Evolutionary conservation across 208 protist species (phyloP).

Genomic region (Trypanosoma rangeli): DNA sequence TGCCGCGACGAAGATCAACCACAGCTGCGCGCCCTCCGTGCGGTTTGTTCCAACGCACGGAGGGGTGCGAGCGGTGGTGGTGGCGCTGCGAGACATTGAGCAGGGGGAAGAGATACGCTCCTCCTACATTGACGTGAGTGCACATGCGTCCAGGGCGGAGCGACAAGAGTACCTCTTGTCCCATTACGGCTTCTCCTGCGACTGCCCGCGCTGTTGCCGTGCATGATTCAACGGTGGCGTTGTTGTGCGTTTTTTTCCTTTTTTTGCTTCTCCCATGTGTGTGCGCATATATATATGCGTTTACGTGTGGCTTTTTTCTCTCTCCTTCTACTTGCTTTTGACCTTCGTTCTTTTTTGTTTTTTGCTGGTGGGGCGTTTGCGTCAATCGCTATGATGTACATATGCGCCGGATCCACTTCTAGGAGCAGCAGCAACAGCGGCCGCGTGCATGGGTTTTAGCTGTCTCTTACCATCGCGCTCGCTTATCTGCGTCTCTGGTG

Average conservation of each 20-base stretch:
- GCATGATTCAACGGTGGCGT: background rate
- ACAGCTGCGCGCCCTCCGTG: conserved; percentile 55
- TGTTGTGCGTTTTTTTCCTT: background rate
- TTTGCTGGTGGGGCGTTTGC: background rate
- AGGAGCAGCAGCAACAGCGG: background rate
- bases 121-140: conserved; percentile 43
- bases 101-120: conserved; percentile 42
- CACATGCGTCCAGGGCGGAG: conserved; percentile 18
- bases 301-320: background rate
- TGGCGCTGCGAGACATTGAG: conserved; percentile 36
- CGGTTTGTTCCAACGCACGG: conserved; percentile 42
- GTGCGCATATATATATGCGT: background rate
- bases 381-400: background rate
- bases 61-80: conserved; percentile 31
- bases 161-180: conserved; percentile 29
- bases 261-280: background rate
- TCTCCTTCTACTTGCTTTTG: background rate
- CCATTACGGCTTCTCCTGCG: conserved; percentile 51
- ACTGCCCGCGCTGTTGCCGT: conserved; percentile 35
- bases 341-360: conserved; percentile 15
- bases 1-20: conserved; percentile 50
- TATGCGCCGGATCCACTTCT: background rate
- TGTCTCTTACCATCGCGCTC: conserved; percentile 48
- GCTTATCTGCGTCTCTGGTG: conserved; percentile 61
- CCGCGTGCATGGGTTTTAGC: conserved; percentile 23